Base-by-base conservation (phyloP, 257 asterid genomes). In the Solanum verrucosum region DNA sequence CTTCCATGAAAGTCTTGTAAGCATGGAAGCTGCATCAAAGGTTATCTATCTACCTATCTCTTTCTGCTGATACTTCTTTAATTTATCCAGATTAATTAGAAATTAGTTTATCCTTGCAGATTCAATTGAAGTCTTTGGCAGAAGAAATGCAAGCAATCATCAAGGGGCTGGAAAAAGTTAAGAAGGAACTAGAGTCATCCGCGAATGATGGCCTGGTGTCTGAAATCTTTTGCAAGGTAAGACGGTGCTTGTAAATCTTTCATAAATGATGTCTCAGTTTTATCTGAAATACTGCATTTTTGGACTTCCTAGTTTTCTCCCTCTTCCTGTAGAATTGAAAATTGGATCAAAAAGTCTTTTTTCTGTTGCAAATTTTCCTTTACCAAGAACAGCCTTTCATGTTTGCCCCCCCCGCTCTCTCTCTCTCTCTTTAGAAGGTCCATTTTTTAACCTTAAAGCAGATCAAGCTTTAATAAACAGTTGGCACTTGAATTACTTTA, bases 131-230 rank as follows among this genome's bases (percentile, higher is more conserved):
- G 90, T 94, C 96, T 81, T 94, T 96, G 93, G 99, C 99, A 44
- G 99, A 97, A 90, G 99, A 97, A 94, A 97, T 97, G 99, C 99
- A 97, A 93, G 96, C 99, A 88, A 97, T 97, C 86, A 94, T 92
- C 89, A 97, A 95, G 93, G 99, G 99, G 38, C 87, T 97, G 79
- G 99, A 97, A 90, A 97, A 96, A 92, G 98, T 97, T 87, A 97
- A 94, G 93, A 98, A 94, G 91, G 99, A 97, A 91, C 88, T 94
- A 75, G 91, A 87, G 86, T 94, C 98, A 89, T 96, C 99, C 6
- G 99, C 94, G 91, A 95, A 91, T 46, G 99, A 97, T 90, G 99
- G 99, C 75, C 98, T 97, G 21, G 98, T 97, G 85, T 97, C 99
- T 87, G 98, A 96, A 89, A 90, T 91, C 81, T 97, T 97, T 87